phyloP scores from a whole-genome alignment of 306 rosid genomes.

The Lupinus albus region DNA sequence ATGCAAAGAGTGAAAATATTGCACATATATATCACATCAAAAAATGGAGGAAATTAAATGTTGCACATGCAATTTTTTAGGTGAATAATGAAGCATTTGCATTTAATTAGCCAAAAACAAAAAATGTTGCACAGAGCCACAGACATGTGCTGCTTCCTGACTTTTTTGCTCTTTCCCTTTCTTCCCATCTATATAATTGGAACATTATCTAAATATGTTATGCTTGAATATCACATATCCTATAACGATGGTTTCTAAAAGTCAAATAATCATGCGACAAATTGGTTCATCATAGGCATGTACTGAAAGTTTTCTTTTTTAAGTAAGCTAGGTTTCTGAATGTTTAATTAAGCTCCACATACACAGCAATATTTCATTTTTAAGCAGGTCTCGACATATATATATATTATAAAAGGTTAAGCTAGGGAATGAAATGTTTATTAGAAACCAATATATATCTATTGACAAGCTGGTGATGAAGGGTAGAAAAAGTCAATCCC shows the following conservation, averaged over 20 bases:
- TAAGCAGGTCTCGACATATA: background rate
- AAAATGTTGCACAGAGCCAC: conserved; percentile 1
- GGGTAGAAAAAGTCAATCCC: conserved; percentile 46
- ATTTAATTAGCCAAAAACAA: conserved; percentile 12
- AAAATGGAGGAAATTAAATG: background rate
- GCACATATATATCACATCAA: background rate
- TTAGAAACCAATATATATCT: conserved; percentile 1
- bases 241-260: conserved; percentile 18
- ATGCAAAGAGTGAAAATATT: conserved; percentile 1
- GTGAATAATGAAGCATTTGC: conserved; percentile 21
- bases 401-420: conserved; percentile 18
- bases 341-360: conserved; percentile 4
- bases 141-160: conserved; percentile 11
- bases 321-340: background rate
- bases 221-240: conserved; percentile 27
- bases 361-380: background rate
- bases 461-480: conserved; percentile 36
- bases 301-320: conserved; percentile 15
- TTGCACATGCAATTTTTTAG: background rate
- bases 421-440: conserved; percentile 5
- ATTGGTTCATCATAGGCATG: background rate
- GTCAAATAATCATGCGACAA: conserved; percentile 11
- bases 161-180: conserved; percentile 27
- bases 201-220: conserved; percentile 14
- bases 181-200: background rate